Base-by-base conservation (phyloP, 352 stramenopile species). In the Aphanomyces invadans region DNA sequence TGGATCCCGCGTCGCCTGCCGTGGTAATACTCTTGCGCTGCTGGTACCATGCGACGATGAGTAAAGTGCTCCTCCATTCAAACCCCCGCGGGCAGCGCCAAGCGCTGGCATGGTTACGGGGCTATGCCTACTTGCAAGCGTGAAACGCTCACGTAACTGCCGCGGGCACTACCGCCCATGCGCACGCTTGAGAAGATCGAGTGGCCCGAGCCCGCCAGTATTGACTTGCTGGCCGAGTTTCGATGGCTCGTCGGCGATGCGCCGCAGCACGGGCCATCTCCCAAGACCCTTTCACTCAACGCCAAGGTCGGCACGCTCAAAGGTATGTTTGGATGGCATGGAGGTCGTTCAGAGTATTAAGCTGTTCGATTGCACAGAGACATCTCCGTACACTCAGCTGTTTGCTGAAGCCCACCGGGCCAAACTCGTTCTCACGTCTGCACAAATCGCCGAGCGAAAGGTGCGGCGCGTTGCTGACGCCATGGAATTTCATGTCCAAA, bases 211-310 rank as follows among this genome's bases (percentile, higher is more conserved):
- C 55, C 33, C 11, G n/a, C 9, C 17, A 23, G 19, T 46, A 38
- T 64, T 19, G 55, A 64, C 55, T 29, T 64, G 9, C 36, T 64
- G 7, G 36, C 36, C 1, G 55, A 64, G n/a, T 64, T 64, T 52
- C 31, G 36, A 36, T 44, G 29, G 21, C 9, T 64, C 19, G 33
- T 64, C 4, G 55, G 55, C 36, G 55, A 64, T 38, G 32, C 21
- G 1, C 55, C 32, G 10, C 31, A 28, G 7, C 29, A 26, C 19
- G 32, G 19, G 3, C 21, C 55, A 29, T 21, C n/a, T 2, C 4
- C 36, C 5, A 11, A 32, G 0, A 4, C 19, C 2, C 9, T 29
- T 4, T 23, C 12, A 3, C 21, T 42, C 9, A 21, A 64, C 3
- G n/a, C 9, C 5, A 64, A 64, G 55, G 21, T 64, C n/a, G 15